Evolutionary conservation across 257 asterid species (phyloP), one percentile per base, ranked within the genome.

Genomic region (Solanum rostratum): DNA sequence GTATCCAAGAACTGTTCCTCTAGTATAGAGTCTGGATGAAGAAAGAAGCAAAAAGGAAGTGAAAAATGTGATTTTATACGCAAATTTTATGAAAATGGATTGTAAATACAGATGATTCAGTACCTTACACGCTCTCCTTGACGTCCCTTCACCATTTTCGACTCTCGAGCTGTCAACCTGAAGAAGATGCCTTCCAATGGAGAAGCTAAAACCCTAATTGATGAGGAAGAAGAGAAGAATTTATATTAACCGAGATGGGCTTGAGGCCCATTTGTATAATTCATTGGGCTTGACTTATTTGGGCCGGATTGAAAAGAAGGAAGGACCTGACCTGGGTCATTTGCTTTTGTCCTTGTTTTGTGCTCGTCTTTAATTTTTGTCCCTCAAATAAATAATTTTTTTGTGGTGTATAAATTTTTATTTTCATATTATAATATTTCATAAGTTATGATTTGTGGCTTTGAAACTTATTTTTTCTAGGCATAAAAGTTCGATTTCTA

Each of bases 101-200:
- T 29, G 39, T 74, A 14, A 16, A 0, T 50, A 46, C 50, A 76
- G 14, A 27, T 78, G 24, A 46, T 27, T 10, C 5, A 14, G 9
- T 54, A 91, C 91, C 95, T 92, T 76, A 93, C 89, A 63, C 97
- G 94, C 74, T 93, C 97, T 50, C 97, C 97, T 86, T 92, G 93
- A 33, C 95, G 90, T 70, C 94, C 95, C 90, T 92, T 93, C 81
- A 90, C 96, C 92, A 92, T 92, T 88, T 86, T 87, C 29, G 46
- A 5, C 65, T 16, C 27, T 18, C 19, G 82, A 18, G 29, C 19
- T 78, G 65, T n/a, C 24, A 50, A 78, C 10, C 18, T 4, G 45
- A 16, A 2, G 63, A 27, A 49, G 24, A 16, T 7, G 0, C 0
- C 0, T n/a, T n/a, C n/a, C n/a, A n/a, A n/a, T n/a, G n/a, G n/a